Percentiles rank a stretch among this genome's conserved stretches.
Conservation (phyloP, 306 rosid species). For the Castanospermum australe region DNA sequence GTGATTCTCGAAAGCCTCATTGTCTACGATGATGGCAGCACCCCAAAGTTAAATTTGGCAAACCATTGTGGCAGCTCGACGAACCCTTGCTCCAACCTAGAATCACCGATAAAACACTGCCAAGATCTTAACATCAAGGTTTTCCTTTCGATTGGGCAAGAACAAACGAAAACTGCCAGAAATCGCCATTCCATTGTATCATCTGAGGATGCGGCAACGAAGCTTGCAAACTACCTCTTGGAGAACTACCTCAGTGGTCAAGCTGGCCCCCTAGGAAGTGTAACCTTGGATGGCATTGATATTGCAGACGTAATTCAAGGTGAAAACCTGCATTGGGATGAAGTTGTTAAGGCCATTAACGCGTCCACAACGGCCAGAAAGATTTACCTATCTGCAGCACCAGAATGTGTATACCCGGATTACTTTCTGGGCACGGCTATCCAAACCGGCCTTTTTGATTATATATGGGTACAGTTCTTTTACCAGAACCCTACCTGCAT, state of each 20-base stretch:
- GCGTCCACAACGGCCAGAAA: not conserved
- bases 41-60: conserved; percentile 17
- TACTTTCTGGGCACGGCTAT: conserved; percentile 22
- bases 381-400: conserved; percentile 37
- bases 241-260: conserved; percentile 42
- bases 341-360: conserved; percentile 26
- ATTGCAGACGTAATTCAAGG: conserved; percentile 13
- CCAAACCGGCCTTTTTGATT: conserved; percentile 41
- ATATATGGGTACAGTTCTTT: conserved; percentile 56
- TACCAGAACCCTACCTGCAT: conserved; percentile 39
- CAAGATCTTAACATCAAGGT: conserved; percentile 36
- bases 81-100: not conserved
- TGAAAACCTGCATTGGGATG: conserved; percentile 28
- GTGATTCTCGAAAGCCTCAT: not conserved
- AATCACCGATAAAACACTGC: conserved; percentile 29
- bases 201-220: not conserved
- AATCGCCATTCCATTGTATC: not conserved
- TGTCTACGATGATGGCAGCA: not conserved
- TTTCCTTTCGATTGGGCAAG: conserved; percentile 40
- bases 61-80: conserved; percentile 30
- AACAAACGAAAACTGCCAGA: too few species aligned
- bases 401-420: conserved; percentile 41
- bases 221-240: conserved; percentile 34
- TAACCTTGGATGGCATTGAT: conserved; percentile 49
- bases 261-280: conserved; percentile 33